Evolutionary conservation across 1,139 yeast species (phyloP).

Genomic region (Hansenula lynferdii): DNA sequence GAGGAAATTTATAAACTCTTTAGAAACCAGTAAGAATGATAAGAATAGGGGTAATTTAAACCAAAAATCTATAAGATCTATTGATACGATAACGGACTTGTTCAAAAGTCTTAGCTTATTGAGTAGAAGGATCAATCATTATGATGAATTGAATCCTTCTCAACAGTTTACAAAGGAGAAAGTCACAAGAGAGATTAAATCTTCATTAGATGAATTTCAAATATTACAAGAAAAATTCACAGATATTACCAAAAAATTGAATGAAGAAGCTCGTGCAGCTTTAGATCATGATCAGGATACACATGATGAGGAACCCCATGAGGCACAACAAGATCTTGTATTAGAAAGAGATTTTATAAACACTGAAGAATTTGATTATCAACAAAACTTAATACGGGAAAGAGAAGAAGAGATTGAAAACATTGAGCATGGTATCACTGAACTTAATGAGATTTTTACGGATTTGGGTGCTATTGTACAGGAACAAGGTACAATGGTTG

Average conservation of each 20-base stretch:
- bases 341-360: constrained; percentile 68
- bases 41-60: constrained; percentile 32
- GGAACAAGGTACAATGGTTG: constrained; percentile 85
- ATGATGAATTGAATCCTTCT: constrained; percentile 33
- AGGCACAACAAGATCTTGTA: constrained; percentile 34
- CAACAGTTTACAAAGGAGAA: constrained; percentile 63
- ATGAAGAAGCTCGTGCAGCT: constrained; percentile 34
- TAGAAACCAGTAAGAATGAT: constrained; percentile 24
- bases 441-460: constrained; percentile 82
- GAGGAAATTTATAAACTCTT: constrained; percentile 37
- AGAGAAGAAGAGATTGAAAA: constrained; percentile 84
- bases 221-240: constrained; percentile 51
- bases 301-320: constrained; percentile 9
- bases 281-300: constrained; percentile 25
- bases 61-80: constrained; percentile 39
- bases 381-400: constrained; percentile 71
- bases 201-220: constrained; percentile 59
- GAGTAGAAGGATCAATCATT: constrained; percentile 32
- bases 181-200: constrained; percentile 44
- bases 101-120: constrained; percentile 43
- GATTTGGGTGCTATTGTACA: constrained; percentile 79
- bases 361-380: constrained; percentile 85
- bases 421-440: constrained; percentile 82
- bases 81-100: constrained; percentile 41
- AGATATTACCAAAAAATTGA: constrained; percentile 34